Base-by-base conservation (phyloP, 495 filamentous ascomycete genomes). In the Aspergillus bridgeri region DNA sequence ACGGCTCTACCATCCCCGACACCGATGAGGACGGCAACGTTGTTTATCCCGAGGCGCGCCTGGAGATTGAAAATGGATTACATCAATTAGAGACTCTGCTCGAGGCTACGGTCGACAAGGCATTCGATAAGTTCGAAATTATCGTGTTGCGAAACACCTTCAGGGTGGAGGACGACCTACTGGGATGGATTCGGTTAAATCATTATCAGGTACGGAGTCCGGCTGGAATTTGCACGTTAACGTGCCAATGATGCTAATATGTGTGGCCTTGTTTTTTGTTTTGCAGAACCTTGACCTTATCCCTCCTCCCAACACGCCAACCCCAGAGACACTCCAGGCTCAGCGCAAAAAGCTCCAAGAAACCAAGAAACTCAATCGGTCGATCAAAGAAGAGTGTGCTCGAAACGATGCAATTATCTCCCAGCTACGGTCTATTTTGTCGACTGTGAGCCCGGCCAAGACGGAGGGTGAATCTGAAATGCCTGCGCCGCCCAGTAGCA, bases 81-180 rank as follows among this genome's bases (percentile, higher is more conserved):
- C 92, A 97, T 69, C 86, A 96, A 74, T 79, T 98, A 20, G 95
- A 98, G 70, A 97, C 92, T 3, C 79, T 98, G n/a, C 83, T 98
- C n/a, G 87, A 89, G 60, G 72, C 81, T 20, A 89, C 87, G 42
- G 83, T 91, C 13, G 89, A 93, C 59, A 86, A 82, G 69, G 84
- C 86, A 25, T 93, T 92, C 60, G 89, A 93, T 65, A 85, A 84
- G 53, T 83, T 92, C 51, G 89, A 93, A 68, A 82, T 93, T 25
- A 96, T 90, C 70, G 85, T 88, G 23, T 75, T 98, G 75, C 81
- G 94, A 59, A 97, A 96, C 70, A 89, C 96, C 58, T 76, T 98
- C 61, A 86, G 83, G 9, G 84, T 97, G 29, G 84, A 85, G 1
- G 78, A 83, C 29, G 89, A 89, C 42, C 70, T 96, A 52, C 81